Evolutionary conservation across 805 yeast species (phyloP), one percentile per base, ranked within the genome.

Genomic region (Saccharomyces kudriavzevii): DNA sequence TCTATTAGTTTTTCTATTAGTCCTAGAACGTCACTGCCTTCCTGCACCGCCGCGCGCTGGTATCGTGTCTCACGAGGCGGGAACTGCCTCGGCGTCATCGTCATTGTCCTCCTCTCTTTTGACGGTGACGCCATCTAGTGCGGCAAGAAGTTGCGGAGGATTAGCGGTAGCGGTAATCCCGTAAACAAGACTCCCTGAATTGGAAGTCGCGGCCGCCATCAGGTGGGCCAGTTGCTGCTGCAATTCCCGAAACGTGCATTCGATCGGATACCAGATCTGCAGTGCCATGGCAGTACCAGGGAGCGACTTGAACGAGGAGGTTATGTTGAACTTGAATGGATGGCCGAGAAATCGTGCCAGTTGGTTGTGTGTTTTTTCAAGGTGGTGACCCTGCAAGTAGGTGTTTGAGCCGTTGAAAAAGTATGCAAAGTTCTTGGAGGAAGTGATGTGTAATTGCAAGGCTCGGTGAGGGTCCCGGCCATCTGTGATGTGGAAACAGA

Each of bases 201-300:
- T 40, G 13, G 30, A 13, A n/a, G 43, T 11, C 1, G 43, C 22
- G n/a, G 40, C 43, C 5, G 22, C 43, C 4, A 9, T 24, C 31
- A 6, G 25, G 13, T 20, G 14, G 48, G 28, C 45, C 20, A 30
- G 24, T 25, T 28, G 49, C 27, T 40, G 17, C 35, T 49, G 35
- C 49, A 63, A 27, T 49, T 61, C 67, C 31, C 57, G 57, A 14
- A 58, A 43, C 20, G 65, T 58, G 51, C 59, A 59, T 35, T 63
- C 67, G 8, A 62, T 52, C 10, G 65, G 65, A 40, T 60, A 57
- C 63, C 64, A 62, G n/a, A 52, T 50, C 29, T 58, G 56, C 26
- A 58, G 47, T 20, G 43, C 11, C 22, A 20, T 3, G 24, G 43
- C 20, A 5, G 43, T 20, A 4, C 4, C 43, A 17, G 43, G 43